phyloP scores from a whole-genome alignment of 192 early-diverging fungal genomes.

The Backusella sp. region DNA sequence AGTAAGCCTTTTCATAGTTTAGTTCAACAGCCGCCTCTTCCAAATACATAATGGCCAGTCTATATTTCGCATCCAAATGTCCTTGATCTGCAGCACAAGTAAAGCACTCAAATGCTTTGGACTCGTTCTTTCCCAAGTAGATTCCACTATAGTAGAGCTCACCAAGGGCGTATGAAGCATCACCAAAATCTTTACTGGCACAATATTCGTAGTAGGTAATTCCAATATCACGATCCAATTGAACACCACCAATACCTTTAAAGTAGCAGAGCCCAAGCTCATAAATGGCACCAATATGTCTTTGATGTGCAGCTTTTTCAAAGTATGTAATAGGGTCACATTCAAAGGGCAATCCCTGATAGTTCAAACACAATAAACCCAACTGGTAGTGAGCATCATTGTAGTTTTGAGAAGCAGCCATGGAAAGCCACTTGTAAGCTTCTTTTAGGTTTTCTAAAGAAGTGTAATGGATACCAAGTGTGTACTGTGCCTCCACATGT shows the following conservation, averaged over 20 bases:
- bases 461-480: neutral
- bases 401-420: neutral
- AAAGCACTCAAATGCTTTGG: neutral
- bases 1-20: neutral
- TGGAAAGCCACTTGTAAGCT: neutral
- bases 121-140: neutral
- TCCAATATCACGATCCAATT: neutral
- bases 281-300: neutral
- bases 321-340: neutral
- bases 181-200: neutral
- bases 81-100: neutral
- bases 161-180: neutral
- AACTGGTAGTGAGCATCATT: neutral
- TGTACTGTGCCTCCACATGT: neutral
- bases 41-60: neutral
- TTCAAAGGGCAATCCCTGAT: neutral
- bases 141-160: neutral
- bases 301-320: neutral
- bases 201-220: constrained; percentile 1
- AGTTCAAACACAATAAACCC: neutral
- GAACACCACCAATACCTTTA: neutral
- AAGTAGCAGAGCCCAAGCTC: neutral
- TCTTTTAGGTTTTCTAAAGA: neutral
- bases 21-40: neutral
- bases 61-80: neutral